A percentile compares a stretch with the other conserved stretches of the same genome.
Conservation (phyloP, 129 eudicot genomes). For the Daucus carota region DH1_v3.0 NC_030383.2:59760001-59760500, state of each 20-base stretch:
- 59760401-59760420: neutral
- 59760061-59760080: slow-evolving; percentile 42
- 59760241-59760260: slow-evolving; percentile 18
- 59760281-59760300: slow-evolving; percentile 67
- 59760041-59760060: slow-evolving; percentile 40
- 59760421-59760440: slow-evolving; percentile 18
- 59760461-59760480: slow-evolving; percentile 53
- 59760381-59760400: neutral
- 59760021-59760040: slow-evolving; percentile 80
- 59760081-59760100: slow-evolving; percentile 34
- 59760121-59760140: slow-evolving; percentile 77
- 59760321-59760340: slow-evolving; percentile 70
- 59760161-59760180: slow-evolving; percentile 82
- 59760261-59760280: slow-evolving; percentile 65
- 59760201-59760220: slow-evolving; percentile 53
- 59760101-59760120: slow-evolving; percentile 53
- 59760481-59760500: slow-evolving; percentile 57
- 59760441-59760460: slow-evolving; percentile 38
- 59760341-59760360: slow-evolving; percentile 91
- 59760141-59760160: slow-evolving; percentile 60
- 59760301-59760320: slow-evolving; percentile 72
- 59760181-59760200: slow-evolving; percentile 67
- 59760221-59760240: slow-evolving; percentile 7
- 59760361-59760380: slow-evolving; percentile 20
- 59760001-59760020: slow-evolving; percentile 71